Evolutionary conservation across 2,329 filamentous ascomycete genomes (phyloP).

Genomic region (Coniochaeta ligniaria): DNA sequence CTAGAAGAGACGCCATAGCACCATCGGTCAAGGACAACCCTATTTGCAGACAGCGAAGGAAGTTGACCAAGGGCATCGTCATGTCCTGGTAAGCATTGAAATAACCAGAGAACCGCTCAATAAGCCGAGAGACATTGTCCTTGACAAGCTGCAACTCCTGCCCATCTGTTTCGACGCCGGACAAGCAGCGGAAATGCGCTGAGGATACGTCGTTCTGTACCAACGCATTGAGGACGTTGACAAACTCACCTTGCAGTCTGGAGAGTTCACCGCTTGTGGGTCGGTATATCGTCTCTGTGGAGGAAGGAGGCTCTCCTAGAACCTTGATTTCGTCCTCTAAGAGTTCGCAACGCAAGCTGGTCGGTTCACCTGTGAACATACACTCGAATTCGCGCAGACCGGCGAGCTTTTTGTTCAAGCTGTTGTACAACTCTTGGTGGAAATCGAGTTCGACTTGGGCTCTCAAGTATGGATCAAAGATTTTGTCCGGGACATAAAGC

Average conservation of each 20-base stretch:
- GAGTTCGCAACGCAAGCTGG: slow-evolving; percentile 58
- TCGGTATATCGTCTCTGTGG: slow-evolving; percentile 61
- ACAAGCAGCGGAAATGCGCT: slow-evolving; percentile 25
- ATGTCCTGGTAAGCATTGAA: slow-evolving; percentile 84
- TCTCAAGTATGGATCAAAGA: slow-evolving; percentile 72
- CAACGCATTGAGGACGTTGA: slow-evolving; percentile 63
- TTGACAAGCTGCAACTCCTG: slow-evolving; percentile 43
- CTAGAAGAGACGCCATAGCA: slow-evolving; percentile 29
- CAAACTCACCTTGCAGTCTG: slow-evolving; percentile 76
- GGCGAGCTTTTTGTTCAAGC: slow-evolving; percentile 49
- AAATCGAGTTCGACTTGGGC: slow-evolving; percentile 59
- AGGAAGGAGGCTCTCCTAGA: slow-evolving; percentile 60
- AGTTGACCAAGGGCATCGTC: slow-evolving; percentile 67
- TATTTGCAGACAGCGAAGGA: slow-evolving; percentile 71
- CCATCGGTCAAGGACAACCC: slow-evolving; percentile 59
- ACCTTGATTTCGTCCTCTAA: slow-evolving; percentile 53
- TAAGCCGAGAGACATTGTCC: slow-evolving; percentile 59
- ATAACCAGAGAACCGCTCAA: slow-evolving; percentile 58
- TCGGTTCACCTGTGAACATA: slow-evolving; percentile 59
- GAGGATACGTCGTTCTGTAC: slow-evolving; percentile 38
- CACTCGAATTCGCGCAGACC: slow-evolving; percentile 60
- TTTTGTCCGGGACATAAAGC: slow-evolving; percentile 78
- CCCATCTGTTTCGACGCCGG: slow-evolving; percentile 19
- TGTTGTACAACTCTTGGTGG: slow-evolving; percentile 44
- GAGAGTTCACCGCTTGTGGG: slow-evolving; percentile 61